Evolutionary conservation across 2,329 filamentous ascomycete species (phyloP).

Genomic region (Pseudogymnoascus sp.): DNA sequence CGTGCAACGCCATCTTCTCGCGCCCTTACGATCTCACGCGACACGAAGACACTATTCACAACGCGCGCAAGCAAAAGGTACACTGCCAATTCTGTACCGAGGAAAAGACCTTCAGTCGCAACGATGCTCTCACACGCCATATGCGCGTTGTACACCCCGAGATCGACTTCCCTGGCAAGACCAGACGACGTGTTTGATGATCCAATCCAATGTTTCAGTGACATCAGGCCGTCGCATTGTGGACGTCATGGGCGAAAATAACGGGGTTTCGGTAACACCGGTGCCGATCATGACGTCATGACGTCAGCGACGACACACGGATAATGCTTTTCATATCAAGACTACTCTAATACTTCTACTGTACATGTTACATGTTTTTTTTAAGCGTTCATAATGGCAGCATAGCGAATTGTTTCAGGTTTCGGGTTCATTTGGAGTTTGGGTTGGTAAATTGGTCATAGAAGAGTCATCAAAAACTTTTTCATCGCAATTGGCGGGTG

Average conservation of each 20-base stretch:
- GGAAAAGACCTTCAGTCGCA: constrained; percentile 93
- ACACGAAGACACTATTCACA: constrained; percentile 97
- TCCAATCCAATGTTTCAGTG: constrained; percentile 4
- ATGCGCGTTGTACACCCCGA: constrained; percentile 93
- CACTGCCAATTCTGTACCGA: constrained; percentile 88
- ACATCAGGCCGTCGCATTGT: background rate
- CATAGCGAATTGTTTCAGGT: background rate
- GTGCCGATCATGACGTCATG: constrained; percentile 4
- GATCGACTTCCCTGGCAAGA: constrained; percentile 68
- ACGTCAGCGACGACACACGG: background rate
- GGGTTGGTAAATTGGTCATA: background rate
- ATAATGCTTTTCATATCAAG: background rate
- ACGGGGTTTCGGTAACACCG: background rate
- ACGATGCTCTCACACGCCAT: constrained; percentile 88
- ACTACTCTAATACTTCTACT: background rate
- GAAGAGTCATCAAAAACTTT: constrained; percentile 6
- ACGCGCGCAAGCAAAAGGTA: constrained; percentile 87
- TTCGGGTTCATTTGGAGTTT: background rate
- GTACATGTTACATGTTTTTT: background rate
- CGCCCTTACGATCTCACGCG: constrained; percentile 92
- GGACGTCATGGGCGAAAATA: background rate
- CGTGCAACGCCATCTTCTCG: constrained; percentile 90
- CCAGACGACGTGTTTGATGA: constrained; percentile 25
- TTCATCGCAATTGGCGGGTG: constrained; percentile 3
- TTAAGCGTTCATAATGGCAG: background rate